phyloP scores from a whole-genome alignment of 306 rosid genomes.

The Trifolium dubium region DNA sequence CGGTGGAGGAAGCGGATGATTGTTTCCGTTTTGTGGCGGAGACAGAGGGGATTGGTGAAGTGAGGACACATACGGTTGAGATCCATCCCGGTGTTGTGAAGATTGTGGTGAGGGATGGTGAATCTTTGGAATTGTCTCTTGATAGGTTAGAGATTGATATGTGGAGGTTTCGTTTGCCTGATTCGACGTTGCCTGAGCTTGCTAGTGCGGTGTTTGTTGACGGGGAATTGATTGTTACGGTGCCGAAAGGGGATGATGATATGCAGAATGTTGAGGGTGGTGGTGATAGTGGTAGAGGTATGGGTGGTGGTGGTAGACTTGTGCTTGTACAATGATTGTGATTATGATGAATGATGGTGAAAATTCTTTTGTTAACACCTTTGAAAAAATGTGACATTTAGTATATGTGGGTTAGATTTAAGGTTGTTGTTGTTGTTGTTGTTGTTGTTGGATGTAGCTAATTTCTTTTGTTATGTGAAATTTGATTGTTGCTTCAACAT shows the following conservation, averaged over 20 bases:
- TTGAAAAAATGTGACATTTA: slow-evolving; percentile 38
- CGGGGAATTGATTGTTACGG: slow-evolving; percentile 92
- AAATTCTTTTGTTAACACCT: slow-evolving; percentile 23
- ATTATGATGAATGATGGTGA: slow-evolving; percentile 27
- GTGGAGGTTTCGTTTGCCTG: slow-evolving; percentile 98
- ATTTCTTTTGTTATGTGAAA: slow-evolving; percentile 42
- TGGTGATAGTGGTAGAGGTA: slow-evolving; percentile 56
- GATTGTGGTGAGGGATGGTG: slow-evolving; percentile 84
- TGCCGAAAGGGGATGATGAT: slow-evolving; percentile 69
- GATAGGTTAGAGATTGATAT: slow-evolving; percentile 86
- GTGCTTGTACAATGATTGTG: slow-evolving; percentile 90
- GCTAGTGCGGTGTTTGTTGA: slow-evolving; percentile 83
- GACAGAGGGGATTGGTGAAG: slow-evolving; percentile 57
- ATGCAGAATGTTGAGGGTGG: slow-evolving; percentile 40
- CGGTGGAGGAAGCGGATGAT: slow-evolving; percentile 71
- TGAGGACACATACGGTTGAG: slow-evolving; percentile 79
- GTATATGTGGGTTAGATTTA: slow-evolving; percentile 53
- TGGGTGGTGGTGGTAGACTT: slow-evolving; percentile 65
- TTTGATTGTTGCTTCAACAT: slow-evolving; percentile 44
- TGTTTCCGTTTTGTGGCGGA: slow-evolving; percentile 89
- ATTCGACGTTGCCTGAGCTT: slow-evolving; percentile 85
- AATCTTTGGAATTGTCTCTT: slow-evolving; percentile 58
- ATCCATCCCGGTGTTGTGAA: slow-evolving; percentile 94
- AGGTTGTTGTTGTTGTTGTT: slow-evolving; percentile 40
- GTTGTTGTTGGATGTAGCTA: slow-evolving; percentile 41